A percentile compares a stretch with the other conserved stretches of the same genome.
phyloP scores from a whole-genome alignment of 192 early-diverging fungal species.

The Backusella tarrabulga region DNA sequence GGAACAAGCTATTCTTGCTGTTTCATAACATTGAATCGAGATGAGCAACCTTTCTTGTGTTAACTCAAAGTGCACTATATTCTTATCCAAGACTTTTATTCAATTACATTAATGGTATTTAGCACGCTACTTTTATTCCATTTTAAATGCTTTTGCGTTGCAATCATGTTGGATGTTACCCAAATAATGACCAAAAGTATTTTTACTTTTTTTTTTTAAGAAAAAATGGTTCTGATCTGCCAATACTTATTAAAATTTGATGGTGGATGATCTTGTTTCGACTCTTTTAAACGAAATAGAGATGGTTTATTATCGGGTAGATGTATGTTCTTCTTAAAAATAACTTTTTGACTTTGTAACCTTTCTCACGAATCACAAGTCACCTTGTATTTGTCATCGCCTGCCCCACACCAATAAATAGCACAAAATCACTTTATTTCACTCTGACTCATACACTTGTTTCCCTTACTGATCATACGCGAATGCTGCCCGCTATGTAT shows the following conservation, averaged over 20 bases:
- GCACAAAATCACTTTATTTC: not conserved
- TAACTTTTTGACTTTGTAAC: not conserved
- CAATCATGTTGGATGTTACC: not conserved
- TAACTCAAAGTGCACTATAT: not conserved
- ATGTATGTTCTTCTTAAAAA: not conserved
- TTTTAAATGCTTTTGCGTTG: not conserved
- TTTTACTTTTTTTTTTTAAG: no score
- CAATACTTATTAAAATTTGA: not conserved
- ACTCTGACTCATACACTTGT: not conserved
- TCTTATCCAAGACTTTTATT: not conserved
- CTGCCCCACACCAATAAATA: not conserved
- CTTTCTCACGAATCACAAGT: not conserved
- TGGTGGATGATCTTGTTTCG: no score
- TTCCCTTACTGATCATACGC: not conserved
- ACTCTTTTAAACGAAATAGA: not conserved
- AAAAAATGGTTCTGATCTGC: no score
- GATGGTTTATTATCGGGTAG: not conserved
- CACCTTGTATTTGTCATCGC: not conserved
- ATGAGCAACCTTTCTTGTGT: not conserved
- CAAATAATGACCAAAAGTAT: not conserved
- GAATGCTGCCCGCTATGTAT: not conserved
- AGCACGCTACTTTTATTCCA: not conserved
- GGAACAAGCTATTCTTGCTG: not conserved
- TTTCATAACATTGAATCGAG: not conserved
- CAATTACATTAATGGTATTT: not conserved